Base-by-base conservation (phyloP, 148 eudicot species). In the Salicornia ramosissima region DNA sequence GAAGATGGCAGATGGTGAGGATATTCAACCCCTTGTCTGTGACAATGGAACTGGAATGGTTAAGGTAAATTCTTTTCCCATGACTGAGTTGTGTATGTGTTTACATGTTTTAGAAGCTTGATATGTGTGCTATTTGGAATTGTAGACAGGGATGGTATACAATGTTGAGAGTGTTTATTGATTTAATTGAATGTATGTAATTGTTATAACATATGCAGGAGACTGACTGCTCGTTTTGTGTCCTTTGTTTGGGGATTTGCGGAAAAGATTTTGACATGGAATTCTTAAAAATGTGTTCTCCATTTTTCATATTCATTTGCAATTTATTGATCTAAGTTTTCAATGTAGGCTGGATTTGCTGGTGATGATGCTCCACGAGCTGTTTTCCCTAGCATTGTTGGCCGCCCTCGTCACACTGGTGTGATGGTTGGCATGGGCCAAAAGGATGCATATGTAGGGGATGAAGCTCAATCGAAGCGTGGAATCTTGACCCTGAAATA, bases 361-460 rank as follows among this genome's bases (percentile, higher is more conserved):
- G 92, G 92, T 71, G 92, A 88, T 77, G 92, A 88, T 82, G 92
- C 92, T 72, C 92, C 92, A 28, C 78, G 92, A 76, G 92, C 92
- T 39, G 92, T 88, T 28, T 88, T 88, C 80, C 92, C 92, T 29
- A 88, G 92, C 51, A 88, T 88, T 53, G 92, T 88, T 42, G 92
- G 92, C 2, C 79, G 92, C 47, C 92, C 92, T 21, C 86, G 92
- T 31, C 92, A 88, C 79, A 88, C 92, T 65, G 92, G 92, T 69
- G 92, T 88, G 72, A 88, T 88, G 92, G 92, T 88, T 72, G 92
- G 92, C 16, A 88, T 88, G 92, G 92, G 92, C 31, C 92, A 88
- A 64, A 88, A 88, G 75, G 92, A 88, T 78, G 92, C 92, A 24
- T 88, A 88, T 73, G 92, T 88, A 10, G 92, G 92, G 62, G 92